Base-by-base conservation (phyloP, 306 rosid genomes). In the Cicer pinnatifidum region DNA sequence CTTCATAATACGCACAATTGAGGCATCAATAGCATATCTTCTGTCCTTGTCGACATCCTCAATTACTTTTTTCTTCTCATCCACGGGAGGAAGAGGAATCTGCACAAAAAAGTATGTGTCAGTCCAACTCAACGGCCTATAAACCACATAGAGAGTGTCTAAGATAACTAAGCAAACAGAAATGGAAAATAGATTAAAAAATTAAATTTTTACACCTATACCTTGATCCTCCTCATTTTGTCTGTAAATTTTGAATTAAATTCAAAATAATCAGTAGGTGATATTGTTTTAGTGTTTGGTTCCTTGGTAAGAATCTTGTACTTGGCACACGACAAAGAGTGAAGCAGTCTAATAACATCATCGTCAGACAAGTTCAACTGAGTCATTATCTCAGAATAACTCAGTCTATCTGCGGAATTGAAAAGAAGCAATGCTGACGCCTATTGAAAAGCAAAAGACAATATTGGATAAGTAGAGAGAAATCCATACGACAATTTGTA, bases 1-100 rank as follows among this genome's bases (percentile, higher is more conserved):
- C 80, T 93, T 93, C 98, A 93, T 93, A 11, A 93, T 93, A 48
- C 98, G 93, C 72, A 93, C 98, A 52, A 93, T 88, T 9, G 97
- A 91, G 71, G 97, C 97, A 80, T 93, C 98, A 17, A 93, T 91
- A 38, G 98, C 98, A 60, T 93, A 93, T 79, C 98, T 81, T 82
- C 98, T 77, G 82, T 93, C 98, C 73, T 91, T 91, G 88, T 93
- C 97, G 63, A 93, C 98, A 67, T 91, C 98, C 85, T 91, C 97
- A 17, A 91, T 86, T 19, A 91, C 98, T 67, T 83, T 93, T 89
- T 88, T 93, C 84, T 89, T 93, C 75, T 93, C 98, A 72, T 91
- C 98, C 83, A 93, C 96, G 0, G 97, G 97, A 10, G 98, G 98
- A 47, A 93, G 97, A 40, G 98, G 98, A 75, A 93, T 91, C 98